Percentiles rank a stretch among this genome's conserved stretches.
phyloP scores from a whole-genome alignment of 2,329 filamentous ascomycete genomes.

The Lachnellula cervina region DNA sequence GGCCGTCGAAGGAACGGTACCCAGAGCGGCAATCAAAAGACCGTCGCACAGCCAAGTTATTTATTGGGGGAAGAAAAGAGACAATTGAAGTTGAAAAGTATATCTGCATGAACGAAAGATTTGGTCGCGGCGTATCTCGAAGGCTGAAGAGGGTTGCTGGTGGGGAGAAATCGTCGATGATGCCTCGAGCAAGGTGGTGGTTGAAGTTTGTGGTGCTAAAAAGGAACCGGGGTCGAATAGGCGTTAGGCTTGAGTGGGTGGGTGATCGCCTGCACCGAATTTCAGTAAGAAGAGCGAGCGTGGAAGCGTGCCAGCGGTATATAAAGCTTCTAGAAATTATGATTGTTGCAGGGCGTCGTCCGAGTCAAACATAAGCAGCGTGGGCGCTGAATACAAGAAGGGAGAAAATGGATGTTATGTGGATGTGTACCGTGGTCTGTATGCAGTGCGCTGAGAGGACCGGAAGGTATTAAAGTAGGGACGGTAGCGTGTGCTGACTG shows the following conservation, averaged over 20 bases:
- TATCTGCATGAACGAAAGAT: neutral
- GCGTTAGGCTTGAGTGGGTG: neutral
- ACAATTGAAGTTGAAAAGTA: neutral
- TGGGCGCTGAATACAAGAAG: neutral
- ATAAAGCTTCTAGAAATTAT: neutral
- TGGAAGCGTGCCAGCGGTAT: neutral
- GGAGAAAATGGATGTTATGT: neutral
- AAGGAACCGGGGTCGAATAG: neutral
- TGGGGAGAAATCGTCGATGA: neutral
- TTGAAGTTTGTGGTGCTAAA: neutral
- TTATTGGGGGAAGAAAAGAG: neutral
- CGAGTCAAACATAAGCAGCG: neutral
- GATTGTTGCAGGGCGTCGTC: neutral
- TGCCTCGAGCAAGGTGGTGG: neutral
- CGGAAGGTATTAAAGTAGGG: conserved; percentile 2
- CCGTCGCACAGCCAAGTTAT: neutral
- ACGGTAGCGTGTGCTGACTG: neutral
- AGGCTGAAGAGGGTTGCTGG: neutral
- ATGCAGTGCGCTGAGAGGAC: neutral
- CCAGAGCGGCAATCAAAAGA: neutral
- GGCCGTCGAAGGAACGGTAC: neutral
- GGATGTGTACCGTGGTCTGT: conserved; percentile 6
- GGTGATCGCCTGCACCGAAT: neutral
- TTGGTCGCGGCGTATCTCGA: neutral
- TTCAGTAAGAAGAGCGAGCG: neutral